Percentiles rank a stretch among this genome's conserved stretches.
Conservation (phyloP, 805 yeast species). For the Pichia paraexigua region DNA sequence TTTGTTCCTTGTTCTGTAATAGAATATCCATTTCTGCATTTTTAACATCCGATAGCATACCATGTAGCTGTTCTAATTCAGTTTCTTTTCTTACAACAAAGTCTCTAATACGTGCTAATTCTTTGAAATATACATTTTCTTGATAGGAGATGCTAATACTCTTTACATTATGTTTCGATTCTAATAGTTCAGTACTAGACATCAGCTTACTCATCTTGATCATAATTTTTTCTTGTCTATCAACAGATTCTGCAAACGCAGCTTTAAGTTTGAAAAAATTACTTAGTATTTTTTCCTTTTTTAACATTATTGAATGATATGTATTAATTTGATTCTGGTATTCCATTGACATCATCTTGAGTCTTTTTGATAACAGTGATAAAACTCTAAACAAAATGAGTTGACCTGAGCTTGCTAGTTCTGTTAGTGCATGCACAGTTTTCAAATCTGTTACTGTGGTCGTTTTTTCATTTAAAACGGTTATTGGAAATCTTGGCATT, state of each 20-base stretch:
- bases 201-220: conserved; percentile 13
- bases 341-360: conserved; percentile 16
- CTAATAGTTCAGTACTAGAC: conserved; percentile 7
- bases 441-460: conserved; percentile 12
- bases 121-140: conserved; percentile 20
- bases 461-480: conserved; percentile 8
- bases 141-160: conserved; percentile 16
- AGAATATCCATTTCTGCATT: conserved; percentile 14
- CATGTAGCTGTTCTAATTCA: conserved; percentile 10
- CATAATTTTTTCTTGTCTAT: conserved; percentile 24
- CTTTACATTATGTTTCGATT: conserved; percentile 2
- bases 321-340: conserved; percentile 21
- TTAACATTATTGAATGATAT: conserved; percentile 10
- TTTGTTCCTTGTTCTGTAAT: conserved; percentile 1
- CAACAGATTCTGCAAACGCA: conserved; percentile 29
- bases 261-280: conserved; percentile 13
- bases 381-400: conserved; percentile 15
- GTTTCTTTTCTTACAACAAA: conserved; percentile 15
- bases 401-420: conserved; percentile 13
- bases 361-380: conserved; percentile 13
- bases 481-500: conserved; percentile 2
- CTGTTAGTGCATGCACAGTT: conserved; percentile 12
- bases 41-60: conserved; percentile 12
- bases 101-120: conserved; percentile 17
- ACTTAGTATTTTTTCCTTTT: conserved; percentile 8